Conservation (phyloP, 306 rosid genomes). For the Quercus engelmannii region DNA sequence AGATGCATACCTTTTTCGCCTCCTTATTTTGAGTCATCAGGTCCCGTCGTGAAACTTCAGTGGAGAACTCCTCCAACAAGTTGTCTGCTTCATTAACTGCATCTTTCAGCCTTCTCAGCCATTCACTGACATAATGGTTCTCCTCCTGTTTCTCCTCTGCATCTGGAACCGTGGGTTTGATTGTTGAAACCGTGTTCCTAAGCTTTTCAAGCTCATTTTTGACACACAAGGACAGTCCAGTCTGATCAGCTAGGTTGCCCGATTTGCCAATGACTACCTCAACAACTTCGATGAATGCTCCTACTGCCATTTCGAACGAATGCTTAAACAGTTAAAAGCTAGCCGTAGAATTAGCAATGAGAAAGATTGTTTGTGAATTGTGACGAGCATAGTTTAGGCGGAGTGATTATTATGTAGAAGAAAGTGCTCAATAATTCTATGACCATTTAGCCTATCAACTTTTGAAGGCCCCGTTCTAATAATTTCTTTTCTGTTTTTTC, state of each 20-base stretch:
- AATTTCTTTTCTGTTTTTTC: rapidly evolving
- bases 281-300: not conserved
- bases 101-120: no score
- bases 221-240: not conserved
- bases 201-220: not conserved
- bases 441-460: no score
- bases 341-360: no score
- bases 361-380: no score
- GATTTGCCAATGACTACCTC: not conserved
- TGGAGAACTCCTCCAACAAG: not conserved
- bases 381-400: no score
- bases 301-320: not conserved
- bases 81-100: no score
- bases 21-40: no score
- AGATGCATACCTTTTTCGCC: not conserved
- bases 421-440: no score
- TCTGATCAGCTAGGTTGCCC: not conserved
- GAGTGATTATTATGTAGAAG: no score
- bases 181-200: not conserved
- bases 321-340: no score
- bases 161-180: not conserved
- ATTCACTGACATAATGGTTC: no score
- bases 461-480: no score
- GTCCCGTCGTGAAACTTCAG: not conserved
- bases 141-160: not conserved